Base-by-base conservation (phyloP, 345 rosid species). In the Raphanus raphanistrum region DNA sequence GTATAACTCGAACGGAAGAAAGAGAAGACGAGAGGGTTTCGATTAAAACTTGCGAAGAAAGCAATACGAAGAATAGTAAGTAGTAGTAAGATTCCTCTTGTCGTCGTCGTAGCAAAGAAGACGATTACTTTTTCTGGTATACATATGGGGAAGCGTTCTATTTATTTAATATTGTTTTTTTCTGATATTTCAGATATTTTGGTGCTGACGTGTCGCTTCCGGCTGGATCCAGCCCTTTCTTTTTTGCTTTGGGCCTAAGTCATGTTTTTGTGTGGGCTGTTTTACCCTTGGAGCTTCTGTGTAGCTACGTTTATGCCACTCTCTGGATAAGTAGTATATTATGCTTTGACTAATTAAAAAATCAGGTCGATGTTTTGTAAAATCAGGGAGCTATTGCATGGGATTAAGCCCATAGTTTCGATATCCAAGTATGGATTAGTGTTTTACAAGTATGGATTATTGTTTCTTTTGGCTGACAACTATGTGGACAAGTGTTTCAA, bases 121-220 rank as follows among this genome's bases (percentile, higher is more conserved):
- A 67, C 8, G 55, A 66, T 28, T 52, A 59, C 58, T 63, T 33
- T 36, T 25, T 52, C 21, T 33, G 35, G 21, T 21, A 21, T 54
- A 13, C 38, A 66, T 58, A 71, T 1, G 13, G 12, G 21, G 15
- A 60, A 16, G 66, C 79, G 66, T 85, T 76, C 81, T 84, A 84
- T 26, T 17, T 84, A 82, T 45, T 9, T 21, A 21, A 21, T 21
- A 21, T 21, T 21, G 21, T 83, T 83, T 55, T 83, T 83, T 55
- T 52, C 10, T 16, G 89, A 87, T 86, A 87, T 82, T 87, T 86
- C 75, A 66, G 85, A 82, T 74, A 78, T 75, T 82, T 72, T 57
- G 15, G 41, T 67, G 54, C 41, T 66, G 72, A 75, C 82, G 82
- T 78, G 82, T 58, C 80, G 15, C 38, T 52, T 73, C 2, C 45